Percentiles rank a stretch among this genome's conserved stretches.
Conservation (phyloP, 768 basidiomycete species). For the Xerocomus brunneocitrinus region DNA sequence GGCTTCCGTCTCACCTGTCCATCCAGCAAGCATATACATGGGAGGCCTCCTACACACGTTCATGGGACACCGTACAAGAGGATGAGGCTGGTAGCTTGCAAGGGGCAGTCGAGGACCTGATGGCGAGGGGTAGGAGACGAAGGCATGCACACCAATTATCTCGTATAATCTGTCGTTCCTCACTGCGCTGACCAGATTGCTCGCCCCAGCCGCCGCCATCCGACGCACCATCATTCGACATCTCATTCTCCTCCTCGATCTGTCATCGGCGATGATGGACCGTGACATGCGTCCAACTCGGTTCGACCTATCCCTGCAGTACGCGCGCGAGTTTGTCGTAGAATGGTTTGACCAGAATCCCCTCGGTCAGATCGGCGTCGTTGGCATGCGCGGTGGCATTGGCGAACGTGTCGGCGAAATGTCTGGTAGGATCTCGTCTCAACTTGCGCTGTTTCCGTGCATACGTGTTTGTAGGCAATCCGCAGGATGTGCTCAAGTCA, state of each 20-base stretch:
- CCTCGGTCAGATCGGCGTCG: slow-evolving; percentile 91
- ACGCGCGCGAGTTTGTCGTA: slow-evolving; percentile 83
- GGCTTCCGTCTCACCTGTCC: slow-evolving; percentile 3
- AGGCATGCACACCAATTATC: slow-evolving; percentile 47
- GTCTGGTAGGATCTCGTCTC: slow-evolving; percentile 59
- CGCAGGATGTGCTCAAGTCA: slow-evolving; percentile 88
- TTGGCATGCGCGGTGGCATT: slow-evolving; percentile 87
- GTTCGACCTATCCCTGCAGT: slow-evolving; percentile 87
- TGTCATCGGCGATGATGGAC: slow-evolving; percentile 90
- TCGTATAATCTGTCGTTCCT: slow-evolving; percentile 4
- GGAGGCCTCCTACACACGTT: slow-evolving; percentile 92
- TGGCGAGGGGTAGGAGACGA: slow-evolving; percentile 80
- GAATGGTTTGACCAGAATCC: slow-evolving; percentile 99
- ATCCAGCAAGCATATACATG: slow-evolving; percentile 82
- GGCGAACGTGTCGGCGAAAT: slow-evolving; percentile 90
- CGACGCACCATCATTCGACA: slow-evolving; percentile 96
- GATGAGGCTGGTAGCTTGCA: slow-evolving; percentile 92
- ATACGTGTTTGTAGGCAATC: slow-evolving; percentile 62
- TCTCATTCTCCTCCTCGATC: slow-evolving; percentile 85
- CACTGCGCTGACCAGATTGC: slow-evolving; percentile 46
- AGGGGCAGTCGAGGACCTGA: slow-evolving; percentile 81
- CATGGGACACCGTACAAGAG: slow-evolving; percentile 97
- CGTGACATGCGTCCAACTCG: slow-evolving; percentile 94
- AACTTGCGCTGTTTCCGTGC: background rate
- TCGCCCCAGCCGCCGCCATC: slow-evolving; percentile 81